Percentiles rank a stretch among this genome's conserved stretches.
phyloP scores from a whole-genome alignment of 2,329 filamentous ascomycete genomes.

The Coleophoma cylindrospora region DNA sequence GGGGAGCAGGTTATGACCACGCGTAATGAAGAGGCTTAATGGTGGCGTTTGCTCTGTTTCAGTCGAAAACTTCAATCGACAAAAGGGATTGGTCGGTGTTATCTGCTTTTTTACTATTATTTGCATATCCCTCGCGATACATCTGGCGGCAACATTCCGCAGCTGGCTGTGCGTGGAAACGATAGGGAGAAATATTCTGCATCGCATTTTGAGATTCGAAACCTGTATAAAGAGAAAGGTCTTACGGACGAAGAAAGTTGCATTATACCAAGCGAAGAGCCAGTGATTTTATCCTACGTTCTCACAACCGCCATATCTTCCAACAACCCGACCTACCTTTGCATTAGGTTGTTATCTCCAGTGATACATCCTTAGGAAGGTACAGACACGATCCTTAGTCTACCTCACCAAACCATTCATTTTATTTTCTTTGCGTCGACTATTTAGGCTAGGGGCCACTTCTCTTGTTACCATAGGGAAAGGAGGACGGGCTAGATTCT shows the following conservation, averaged over 20 bases:
- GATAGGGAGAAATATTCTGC: not conserved
- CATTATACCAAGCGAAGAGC: not conserved
- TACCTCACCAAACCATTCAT: too few relatives aligned
- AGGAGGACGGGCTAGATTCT: too few relatives aligned
- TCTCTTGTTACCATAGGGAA: too few relatives aligned
- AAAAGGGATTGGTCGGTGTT: constrained; percentile 20
- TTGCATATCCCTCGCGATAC: constrained; percentile 11
- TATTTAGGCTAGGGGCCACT: too few relatives aligned
- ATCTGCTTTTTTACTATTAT: constrained; percentile 17
- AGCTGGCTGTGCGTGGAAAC: constrained; percentile 18
- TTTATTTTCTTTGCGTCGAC: too few relatives aligned
- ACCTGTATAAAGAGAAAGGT: not conserved
- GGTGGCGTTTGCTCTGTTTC: constrained; percentile 17
- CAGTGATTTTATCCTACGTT: not conserved
- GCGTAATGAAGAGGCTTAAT: constrained; percentile 27
- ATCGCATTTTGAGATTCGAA: not conserved
- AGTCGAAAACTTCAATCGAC: constrained; percentile 10
- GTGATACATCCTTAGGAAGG: too few relatives aligned
- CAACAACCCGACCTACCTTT: too few relatives aligned
- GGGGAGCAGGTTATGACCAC: constrained; percentile 50
- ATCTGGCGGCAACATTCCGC: constrained; percentile 8
- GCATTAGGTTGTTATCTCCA: too few relatives aligned
- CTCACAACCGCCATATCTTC: not conserved
- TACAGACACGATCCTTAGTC: too few relatives aligned
- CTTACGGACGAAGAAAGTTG: not conserved